These are phyloP conservation scores for Globisporangium irregulare DNA, from an alignment of 352 stramenopile genomes.

Conservation along the genomic window DNA sequence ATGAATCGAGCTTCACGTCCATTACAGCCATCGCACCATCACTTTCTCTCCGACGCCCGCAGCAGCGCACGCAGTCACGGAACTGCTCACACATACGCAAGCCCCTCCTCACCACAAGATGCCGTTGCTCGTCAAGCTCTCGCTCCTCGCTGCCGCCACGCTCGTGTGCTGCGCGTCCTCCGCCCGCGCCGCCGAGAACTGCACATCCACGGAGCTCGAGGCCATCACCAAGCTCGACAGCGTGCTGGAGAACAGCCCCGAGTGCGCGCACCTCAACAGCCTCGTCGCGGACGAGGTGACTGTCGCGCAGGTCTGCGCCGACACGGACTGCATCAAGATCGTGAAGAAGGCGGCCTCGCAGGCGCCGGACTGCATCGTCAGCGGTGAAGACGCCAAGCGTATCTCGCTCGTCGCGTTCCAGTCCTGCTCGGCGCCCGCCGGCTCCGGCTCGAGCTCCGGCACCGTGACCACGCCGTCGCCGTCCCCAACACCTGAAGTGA, in stretches of 20 bases:
- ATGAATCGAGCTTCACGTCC: too few species aligned
- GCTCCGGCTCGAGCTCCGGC: not conserved
- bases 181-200: constrained; percentile 7
- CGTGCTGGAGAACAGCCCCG: constrained; percentile 6
- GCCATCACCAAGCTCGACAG: constrained; percentile 12
- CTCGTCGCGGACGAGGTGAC: constrained; percentile 15
- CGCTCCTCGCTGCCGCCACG: not conserved
- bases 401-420: constrained; percentile 16
- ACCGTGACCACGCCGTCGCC: not conserved
- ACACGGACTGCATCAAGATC: constrained; percentile 14
- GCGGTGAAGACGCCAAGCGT: constrained; percentile 11
- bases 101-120: constrained; percentile 1
- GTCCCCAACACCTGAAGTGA: not conserved
- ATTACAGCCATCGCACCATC: too few species aligned
- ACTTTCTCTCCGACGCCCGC: too few species aligned
- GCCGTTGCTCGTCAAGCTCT: constrained; percentile 2
- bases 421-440: constrained; percentile 6
- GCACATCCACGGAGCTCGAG: constrained; percentile 10
- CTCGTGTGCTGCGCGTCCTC: not conserved
- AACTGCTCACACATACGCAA: not conserved
- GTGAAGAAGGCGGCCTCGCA: constrained; percentile 15
- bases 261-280: constrained; percentile 19
- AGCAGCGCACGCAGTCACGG: not conserved
- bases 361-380: constrained; percentile 11
- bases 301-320: constrained; percentile 15